phyloP scores from a whole-genome alignment of 148 eudicot species.

The Vaccinium myrtillus region DNA sequence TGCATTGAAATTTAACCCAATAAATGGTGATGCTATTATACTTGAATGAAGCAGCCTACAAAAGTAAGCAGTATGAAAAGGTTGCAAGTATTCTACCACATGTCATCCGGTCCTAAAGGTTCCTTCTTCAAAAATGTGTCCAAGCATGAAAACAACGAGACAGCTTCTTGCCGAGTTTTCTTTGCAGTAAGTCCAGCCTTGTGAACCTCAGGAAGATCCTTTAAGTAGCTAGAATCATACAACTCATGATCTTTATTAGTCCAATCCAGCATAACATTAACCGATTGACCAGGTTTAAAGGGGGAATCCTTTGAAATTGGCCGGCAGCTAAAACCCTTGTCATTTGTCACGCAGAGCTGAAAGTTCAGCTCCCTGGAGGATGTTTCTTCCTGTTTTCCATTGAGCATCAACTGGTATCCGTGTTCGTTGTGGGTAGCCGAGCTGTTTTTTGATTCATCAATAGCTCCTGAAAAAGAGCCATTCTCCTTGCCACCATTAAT shows the following conservation, averaged over 20 bases:
- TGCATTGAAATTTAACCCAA: conserved; percentile 36
- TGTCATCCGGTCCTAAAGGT: conserved; percentile 97
- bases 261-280: conserved; percentile 61
- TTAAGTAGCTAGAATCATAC: conserved; percentile 72
- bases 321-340: conserved; percentile 44
- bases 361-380: conserved; percentile 37
- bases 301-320: conserved; percentile 55
- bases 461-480: conserved; percentile 34
- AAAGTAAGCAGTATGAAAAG: neutral
- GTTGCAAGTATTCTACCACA: conserved; percentile 63
- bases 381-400: conserved; percentile 27
- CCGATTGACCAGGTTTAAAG: conserved; percentile 31
- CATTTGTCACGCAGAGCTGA: conserved; percentile 55
- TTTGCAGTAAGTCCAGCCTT: conserved; percentile 66
- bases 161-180: conserved; percentile 87
- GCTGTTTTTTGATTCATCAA: conserved; percentile 31
- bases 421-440: conserved; percentile 18
- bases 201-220: conserved; percentile 85
- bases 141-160: conserved; percentile 86
- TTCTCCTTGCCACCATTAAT: conserved; percentile 33
- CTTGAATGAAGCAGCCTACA: conserved; percentile 2
- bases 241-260: conserved; percentile 49
- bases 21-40: neutral
- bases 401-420: conserved; percentile 28
- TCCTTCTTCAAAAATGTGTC: conserved; percentile 95